A percentile compares a stretch with the other conserved stretches of the same genome.
phyloP scores from a whole-genome alignment of 164 flowering plant species.

The Berberis vulgaris region DNA sequence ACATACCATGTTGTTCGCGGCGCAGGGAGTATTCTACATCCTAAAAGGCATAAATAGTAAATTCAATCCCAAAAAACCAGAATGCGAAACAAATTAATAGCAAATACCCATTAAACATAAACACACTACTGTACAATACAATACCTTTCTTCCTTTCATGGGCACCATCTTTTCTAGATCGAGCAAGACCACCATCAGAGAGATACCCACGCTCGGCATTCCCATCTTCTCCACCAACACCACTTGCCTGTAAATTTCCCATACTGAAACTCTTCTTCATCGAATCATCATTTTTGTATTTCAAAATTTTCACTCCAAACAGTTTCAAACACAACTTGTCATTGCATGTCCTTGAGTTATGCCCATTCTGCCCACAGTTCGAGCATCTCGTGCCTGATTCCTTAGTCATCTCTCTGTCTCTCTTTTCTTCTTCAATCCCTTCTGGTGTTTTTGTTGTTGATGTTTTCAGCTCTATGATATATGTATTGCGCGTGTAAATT shows the following conservation, averaged over 20 bases:
- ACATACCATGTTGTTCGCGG: not conserved
- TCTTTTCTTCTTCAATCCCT: not conserved
- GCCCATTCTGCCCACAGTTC: constrained; percentile 38
- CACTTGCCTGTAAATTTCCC: constrained; percentile 25
- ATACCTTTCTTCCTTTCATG: constrained; percentile 23
- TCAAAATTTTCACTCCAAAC: constrained; percentile 27
- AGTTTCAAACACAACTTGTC: constrained; percentile 22
- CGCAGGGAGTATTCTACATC: not conserved
- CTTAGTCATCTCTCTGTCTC: constrained; percentile 3
- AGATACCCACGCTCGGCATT: constrained; percentile 24
- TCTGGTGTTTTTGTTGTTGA: no score
- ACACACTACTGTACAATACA: not conserved
- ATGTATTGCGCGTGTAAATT: no score
- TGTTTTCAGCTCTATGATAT: no score
- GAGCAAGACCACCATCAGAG: constrained; percentile 23
- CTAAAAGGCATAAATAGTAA: not conserved
- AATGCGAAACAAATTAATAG: not conserved
- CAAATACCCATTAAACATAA: not conserved
- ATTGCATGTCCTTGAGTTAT: constrained; percentile 38
- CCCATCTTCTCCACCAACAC: not conserved
- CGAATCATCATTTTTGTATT: constrained; percentile 5
- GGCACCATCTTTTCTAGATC: constrained; percentile 3
- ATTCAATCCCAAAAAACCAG: not conserved
- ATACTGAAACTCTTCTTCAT: constrained; percentile 38
- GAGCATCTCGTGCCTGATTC: constrained; percentile 30